Evolutionary conservation across 2,329 filamentous ascomycete species (phyloP).

Genomic region (Colletotrichum sp.): DNA sequence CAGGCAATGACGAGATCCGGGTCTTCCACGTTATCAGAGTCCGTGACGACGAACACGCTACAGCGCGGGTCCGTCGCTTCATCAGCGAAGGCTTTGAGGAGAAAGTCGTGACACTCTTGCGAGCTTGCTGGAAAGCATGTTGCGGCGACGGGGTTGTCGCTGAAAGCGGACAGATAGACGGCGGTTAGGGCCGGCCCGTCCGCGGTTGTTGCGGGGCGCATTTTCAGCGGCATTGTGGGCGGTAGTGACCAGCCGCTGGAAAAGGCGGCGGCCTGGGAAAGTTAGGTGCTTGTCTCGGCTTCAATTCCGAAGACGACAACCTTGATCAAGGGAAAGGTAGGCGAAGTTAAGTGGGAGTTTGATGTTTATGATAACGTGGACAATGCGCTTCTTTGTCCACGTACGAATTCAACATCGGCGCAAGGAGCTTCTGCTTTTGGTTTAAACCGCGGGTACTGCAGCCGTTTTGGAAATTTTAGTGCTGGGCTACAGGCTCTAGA

Average conservation of each 20-base stretch:
- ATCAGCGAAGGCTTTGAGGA: conserved; percentile 35
- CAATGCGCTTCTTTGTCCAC: neutral
- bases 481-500: neutral
- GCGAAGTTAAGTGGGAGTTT: neutral
- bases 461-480: neutral
- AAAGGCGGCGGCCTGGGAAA: neutral
- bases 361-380: neutral
- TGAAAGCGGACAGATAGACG: conserved; percentile 52
- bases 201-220: conserved; percentile 42
- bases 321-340: neutral
- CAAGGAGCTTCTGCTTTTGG: neutral
- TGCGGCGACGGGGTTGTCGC: conserved; percentile 37
- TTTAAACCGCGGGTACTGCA: neutral
- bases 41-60: conserved; percentile 44
- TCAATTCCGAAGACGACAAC: neutral
- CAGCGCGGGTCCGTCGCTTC: conserved; percentile 43
- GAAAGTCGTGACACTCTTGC: conserved; percentile 34
- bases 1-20: conserved; percentile 43
- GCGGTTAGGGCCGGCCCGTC: conserved; percentile 46
- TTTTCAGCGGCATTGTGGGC: conserved; percentile 25
- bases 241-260: neutral
- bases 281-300: neutral
- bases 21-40: conserved; percentile 24
- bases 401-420: neutral
- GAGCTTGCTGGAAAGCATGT: conserved; percentile 39